Evolutionary conservation across 768 basidiomycete species (phyloP), one percentile per base, ranked within the genome.

Genomic region (Leucocoprinus sp.): DNA sequence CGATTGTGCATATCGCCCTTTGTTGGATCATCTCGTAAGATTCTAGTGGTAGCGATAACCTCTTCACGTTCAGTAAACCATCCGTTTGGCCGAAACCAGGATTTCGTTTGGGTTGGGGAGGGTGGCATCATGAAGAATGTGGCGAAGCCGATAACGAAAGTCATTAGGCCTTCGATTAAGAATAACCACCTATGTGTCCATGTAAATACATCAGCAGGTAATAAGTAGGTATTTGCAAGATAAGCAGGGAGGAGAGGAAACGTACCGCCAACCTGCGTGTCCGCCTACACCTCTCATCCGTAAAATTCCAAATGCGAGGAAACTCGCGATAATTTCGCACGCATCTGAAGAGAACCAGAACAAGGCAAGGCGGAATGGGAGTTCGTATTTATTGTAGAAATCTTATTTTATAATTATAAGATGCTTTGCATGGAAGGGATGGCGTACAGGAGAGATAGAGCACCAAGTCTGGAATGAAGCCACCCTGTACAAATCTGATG

Each of bases 1-100:
- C 82, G 74, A 50, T 84, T 84, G 60, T 82, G 80, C 82, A 84
- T 81, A 47, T 80, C 78, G 1, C 74, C 74, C 62, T 80, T 81
- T 6, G 71, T 68, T 3, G 80, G 79, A 55, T 82, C 79, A 55
- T 82, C 80, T 5, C 80, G 67, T 17, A 82, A 61, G n/a, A 83
- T 65, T 9, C 77, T 69, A 22, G 72, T 70, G 1, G 81, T 77
- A 0, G 78, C 68, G 39, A 84, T 83, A 1, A 66, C 60, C 52
- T 82, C 80, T 50, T 82, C 76, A 15, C 74, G 63, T 38, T 78
- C 76, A 0, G 71, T 76, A 55, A 80, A 81, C 80, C 79, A 82
- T 0, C 79, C 76, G 29, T 75, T 72, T 0, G 74, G 74, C 37
- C 78, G 57, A 63, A 74, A 78, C 72, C 76, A 73, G 0, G 67